Evolutionary conservation across 2,329 filamentous ascomycete genomes (phyloP).

Genomic region (Eutypella sp.): DNA sequence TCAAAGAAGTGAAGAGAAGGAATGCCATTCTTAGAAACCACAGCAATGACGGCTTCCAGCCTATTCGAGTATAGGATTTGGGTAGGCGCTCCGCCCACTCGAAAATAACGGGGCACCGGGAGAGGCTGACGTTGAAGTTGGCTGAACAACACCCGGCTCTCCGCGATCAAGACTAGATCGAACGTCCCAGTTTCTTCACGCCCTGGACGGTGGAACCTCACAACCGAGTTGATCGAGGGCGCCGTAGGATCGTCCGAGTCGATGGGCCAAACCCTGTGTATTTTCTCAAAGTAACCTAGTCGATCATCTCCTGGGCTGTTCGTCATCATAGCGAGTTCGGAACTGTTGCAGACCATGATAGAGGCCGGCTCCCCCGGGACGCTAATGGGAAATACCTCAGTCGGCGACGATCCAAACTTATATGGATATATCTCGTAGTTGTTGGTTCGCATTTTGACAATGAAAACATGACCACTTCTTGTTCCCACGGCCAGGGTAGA

Average conservation of each 20-base stretch:
- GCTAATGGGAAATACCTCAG: constrained; percentile 20
- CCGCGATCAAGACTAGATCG: constrained; percentile 46
- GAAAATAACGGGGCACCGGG: constrained; percentile 26
- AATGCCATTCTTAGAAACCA: constrained; percentile 35
- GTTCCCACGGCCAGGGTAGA: constrained; percentile 41
- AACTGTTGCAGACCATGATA: constrained; percentile 34
- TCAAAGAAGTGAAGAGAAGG: constrained; percentile 54
- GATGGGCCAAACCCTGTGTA: constrained; percentile 46
- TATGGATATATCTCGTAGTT: constrained; percentile 9
- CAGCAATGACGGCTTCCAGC: constrained; percentile 51
- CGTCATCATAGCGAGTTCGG: constrained; percentile 21
- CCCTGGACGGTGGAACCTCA: constrained; percentile 36
- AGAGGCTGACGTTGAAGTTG: constrained; percentile 38
- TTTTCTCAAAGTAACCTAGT: constrained; percentile 31
- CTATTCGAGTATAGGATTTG: constrained; percentile 51
- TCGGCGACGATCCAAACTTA: constrained; percentile 24
- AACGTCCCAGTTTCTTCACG: constrained; percentile 34
- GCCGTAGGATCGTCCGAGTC: constrained; percentile 43
- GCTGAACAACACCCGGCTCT: constrained; percentile 46
- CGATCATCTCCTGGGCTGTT: constrained; percentile 3
- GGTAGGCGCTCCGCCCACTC: constrained; percentile 37
- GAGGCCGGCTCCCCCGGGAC: constrained; percentile 39
- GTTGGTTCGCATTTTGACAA: constrained; percentile 23
- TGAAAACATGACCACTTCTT: constrained; percentile 47
- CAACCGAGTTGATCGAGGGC: constrained; percentile 43